Conservation (phyloP, 2,329 filamentous ascomycete genomes). For the Sclerotiophoma versabilis region DNA sequence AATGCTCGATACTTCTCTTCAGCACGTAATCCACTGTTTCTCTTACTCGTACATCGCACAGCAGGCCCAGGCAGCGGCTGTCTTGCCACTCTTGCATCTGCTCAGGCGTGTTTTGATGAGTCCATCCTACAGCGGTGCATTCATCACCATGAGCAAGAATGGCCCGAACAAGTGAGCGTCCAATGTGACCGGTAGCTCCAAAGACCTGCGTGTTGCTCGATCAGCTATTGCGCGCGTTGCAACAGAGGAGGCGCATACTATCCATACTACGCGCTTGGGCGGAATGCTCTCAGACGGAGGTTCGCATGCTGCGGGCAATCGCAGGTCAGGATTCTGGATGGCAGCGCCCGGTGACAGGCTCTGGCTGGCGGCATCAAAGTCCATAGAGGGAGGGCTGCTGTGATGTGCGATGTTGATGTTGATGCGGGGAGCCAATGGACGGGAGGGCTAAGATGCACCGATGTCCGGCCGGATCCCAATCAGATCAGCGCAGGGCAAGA, state of each 20-base stretch:
- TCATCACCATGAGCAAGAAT: conserved; percentile 81
- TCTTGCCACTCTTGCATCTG: conserved; percentile 75
- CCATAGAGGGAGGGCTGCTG: conserved; percentile 35
- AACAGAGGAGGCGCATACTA: conserved; percentile 64
- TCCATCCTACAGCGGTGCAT: conserved; percentile 85
- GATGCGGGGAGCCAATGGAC: conserved; percentile 41
- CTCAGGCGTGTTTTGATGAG: conserved; percentile 75
- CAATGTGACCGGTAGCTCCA: conserved; percentile 96
- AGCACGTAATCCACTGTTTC: conserved; percentile 78
- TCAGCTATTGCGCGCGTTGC: conserved; percentile 9
- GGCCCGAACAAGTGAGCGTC: conserved; percentile 83
- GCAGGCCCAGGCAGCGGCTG: conserved; percentile 73
- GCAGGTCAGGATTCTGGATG: conserved; percentile 53
- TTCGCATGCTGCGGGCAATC: conserved; percentile 84
- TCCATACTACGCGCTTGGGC: conserved; percentile 82
- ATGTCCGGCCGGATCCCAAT: no score
- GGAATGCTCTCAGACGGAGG: conserved; percentile 76
- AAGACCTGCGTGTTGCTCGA: conserved; percentile 66
- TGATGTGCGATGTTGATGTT: conserved; percentile 7
- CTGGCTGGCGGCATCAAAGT: conserved; percentile 46
- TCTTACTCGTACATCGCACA: conserved; percentile 88
- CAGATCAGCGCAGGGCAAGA: no score
- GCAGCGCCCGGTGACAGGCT: conserved; percentile 48
- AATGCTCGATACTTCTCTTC: conserved; percentile 72
- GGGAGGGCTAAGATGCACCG: no score